Percentiles rank a stretch among this genome's conserved stretches.
phyloP scores from a whole-genome alignment of 2,329 filamentous ascomycete species.

The Verruconis gallopava region DNA sequence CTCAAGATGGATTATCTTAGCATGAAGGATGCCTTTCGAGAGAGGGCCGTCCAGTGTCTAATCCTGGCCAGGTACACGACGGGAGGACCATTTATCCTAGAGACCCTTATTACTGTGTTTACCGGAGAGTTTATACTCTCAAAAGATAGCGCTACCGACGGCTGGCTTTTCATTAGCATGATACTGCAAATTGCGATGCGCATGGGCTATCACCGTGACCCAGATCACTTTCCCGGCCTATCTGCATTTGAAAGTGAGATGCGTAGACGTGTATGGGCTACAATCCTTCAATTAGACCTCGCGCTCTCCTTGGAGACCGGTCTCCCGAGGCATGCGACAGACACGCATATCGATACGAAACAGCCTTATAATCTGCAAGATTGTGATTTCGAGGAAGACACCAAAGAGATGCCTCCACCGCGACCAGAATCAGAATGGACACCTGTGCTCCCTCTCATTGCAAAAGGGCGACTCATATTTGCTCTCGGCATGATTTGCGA shows the following conservation, averaged over 20 bases:
- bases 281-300: constrained; percentile 29
- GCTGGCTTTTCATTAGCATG: constrained; percentile 19
- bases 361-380: constrained; percentile 28
- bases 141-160: constrained; percentile 15
- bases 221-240: constrained; percentile 22
- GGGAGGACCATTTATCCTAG: constrained; percentile 17
- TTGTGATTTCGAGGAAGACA: constrained; percentile 17
- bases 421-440: constrained; percentile 18
- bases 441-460: constrained; percentile 25
- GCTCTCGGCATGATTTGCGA: constrained; percentile 27
- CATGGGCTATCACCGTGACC: constrained; percentile 30
- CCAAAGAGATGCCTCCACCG: constrained; percentile 10
- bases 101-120: constrained; percentile 17
- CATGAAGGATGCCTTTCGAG: constrained; percentile 17
- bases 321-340: constrained; percentile 21
- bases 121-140: constrained; percentile 15
- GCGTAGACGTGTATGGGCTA: constrained; percentile 33
- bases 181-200: constrained; percentile 27
- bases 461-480: constrained; percentile 27
- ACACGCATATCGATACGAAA: constrained; percentile 25
- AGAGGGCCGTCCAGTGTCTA: constrained; percentile 20
- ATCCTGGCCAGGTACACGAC: constrained; percentile 18
- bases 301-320: constrained; percentile 25
- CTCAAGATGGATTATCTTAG: constrained; percentile 16
- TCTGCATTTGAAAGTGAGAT: constrained; percentile 26